These are phyloP conservation scores for Globisporangium solare DNA, from an alignment of 352 stramenopile genomes.

Conservation along the genomic window DNA sequence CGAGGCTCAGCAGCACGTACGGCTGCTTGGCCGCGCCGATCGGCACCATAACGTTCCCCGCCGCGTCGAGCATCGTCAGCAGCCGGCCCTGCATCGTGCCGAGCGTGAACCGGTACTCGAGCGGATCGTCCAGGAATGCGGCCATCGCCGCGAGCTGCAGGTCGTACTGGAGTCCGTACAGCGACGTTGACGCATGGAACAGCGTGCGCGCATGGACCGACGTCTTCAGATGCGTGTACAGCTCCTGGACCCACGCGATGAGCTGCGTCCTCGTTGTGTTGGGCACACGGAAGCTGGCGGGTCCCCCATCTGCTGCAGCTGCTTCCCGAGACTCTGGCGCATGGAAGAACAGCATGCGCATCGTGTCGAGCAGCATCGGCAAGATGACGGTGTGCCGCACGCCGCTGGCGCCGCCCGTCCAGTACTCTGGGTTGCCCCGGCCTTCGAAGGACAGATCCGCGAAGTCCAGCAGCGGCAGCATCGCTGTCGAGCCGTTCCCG, in stretches of 20 bases:
- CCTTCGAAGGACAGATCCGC: constrained; percentile 31
- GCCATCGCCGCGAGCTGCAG: constrained; percentile 36
- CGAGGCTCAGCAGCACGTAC: constrained; percentile 31
- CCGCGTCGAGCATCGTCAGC: constrained; percentile 33
- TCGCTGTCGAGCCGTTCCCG: constrained; percentile 19
- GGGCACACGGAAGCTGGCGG: not conserved
- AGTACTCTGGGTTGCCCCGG: constrained; percentile 13
- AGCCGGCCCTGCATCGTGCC: constrained; percentile 44
- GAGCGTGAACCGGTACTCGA: constrained; percentile 28
- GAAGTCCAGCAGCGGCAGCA: constrained; percentile 27
- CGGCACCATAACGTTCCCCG: constrained; percentile 27
- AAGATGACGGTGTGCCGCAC: constrained; percentile 30
- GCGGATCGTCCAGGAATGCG: constrained; percentile 39
- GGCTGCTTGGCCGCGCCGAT: constrained; percentile 20
- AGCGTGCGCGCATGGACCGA: constrained; percentile 14
- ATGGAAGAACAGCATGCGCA: constrained; percentile 25
- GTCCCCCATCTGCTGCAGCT: too few relatives aligned
- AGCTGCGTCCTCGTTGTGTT: constrained; percentile 13
- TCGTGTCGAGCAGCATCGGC: constrained; percentile 29
- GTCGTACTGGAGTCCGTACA: constrained; percentile 45
- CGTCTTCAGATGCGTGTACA: constrained; percentile 22
- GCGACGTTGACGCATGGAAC: constrained; percentile 24
- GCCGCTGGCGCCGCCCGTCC: constrained; percentile 16
- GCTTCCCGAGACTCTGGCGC: constrained; percentile 1
- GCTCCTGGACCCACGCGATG: constrained; percentile 18